These are phyloP conservation scores for Calonectria honghensis DNA, from an alignment of 2,329 filamentous ascomycete genomes.

Conservation along the genomic window DNA sequence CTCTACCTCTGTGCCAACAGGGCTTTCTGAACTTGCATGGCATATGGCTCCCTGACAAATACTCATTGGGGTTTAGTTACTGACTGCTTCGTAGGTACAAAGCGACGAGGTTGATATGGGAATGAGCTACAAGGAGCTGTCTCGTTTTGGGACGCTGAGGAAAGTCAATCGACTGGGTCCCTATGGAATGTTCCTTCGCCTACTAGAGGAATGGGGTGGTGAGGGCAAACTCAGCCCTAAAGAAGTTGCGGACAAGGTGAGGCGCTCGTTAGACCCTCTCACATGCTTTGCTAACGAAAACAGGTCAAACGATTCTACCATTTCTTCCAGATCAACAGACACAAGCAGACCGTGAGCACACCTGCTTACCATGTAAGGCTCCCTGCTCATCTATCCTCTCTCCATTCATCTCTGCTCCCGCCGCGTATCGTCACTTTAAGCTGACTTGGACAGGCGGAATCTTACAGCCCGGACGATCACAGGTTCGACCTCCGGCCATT, in stretches of 20 bases:
- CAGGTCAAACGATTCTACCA: slow-evolving; percentile 10
- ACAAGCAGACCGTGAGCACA: not conserved
- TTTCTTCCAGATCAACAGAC: not conserved
- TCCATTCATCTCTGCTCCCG: not conserved
- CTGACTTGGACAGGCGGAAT: not conserved
- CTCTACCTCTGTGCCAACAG: no score
- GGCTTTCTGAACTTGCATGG: no score
- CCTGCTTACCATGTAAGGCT: not conserved
- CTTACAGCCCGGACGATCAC: slow-evolving; percentile 55
- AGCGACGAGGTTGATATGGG: slow-evolving; percentile 66
- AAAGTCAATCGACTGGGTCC: slow-evolving; percentile 66
- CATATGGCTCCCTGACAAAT: not conserved
- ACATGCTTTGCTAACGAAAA: not conserved
- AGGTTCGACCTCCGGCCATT: slow-evolving; percentile 53
- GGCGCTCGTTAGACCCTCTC: not conserved
- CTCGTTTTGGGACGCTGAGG: slow-evolving; percentile 62
- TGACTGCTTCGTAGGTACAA: slow-evolving; percentile 62
- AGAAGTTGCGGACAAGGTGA: not conserved
- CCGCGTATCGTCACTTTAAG: not conserved
- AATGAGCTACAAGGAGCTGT: slow-evolving; percentile 65
- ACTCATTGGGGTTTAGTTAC: not conserved
- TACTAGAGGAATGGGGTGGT: not conserved
- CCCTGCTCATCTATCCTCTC: not conserved
- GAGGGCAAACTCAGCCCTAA: not conserved
- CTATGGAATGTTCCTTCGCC: slow-evolving; percentile 46